A percentile compares a stretch with the other conserved stretches of the same genome.
Evolutionary conservation across 495 filamentous ascomycete species (phyloP).

Genomic region (Aspergillus baeticus): DNA sequence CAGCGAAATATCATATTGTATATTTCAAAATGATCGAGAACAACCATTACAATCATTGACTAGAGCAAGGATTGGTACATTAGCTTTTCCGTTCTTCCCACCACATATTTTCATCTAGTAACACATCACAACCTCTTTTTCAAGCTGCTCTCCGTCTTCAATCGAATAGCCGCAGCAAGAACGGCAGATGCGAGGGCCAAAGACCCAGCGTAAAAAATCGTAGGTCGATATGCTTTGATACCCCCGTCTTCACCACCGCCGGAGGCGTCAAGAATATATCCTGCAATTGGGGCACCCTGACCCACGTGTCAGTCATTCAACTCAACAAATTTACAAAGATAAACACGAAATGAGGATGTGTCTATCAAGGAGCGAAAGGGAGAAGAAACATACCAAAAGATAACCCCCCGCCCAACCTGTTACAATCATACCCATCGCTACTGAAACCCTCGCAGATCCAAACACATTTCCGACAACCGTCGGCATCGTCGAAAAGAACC

Average conservation of each 20-base stretch:
- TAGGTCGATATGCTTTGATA: constrained; percentile 51
- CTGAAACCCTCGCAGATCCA: constrained; percentile 50
- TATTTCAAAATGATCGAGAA: too few species aligned
- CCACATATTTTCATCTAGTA: too few species aligned
- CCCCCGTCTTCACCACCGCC: constrained; percentile 48
- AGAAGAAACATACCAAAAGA: constrained; percentile 41
- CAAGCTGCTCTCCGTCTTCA: constrained; percentile 2
- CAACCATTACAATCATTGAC: too few species aligned
- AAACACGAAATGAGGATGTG: background rate
- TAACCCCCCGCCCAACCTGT: constrained; percentile 61
- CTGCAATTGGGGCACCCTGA: constrained; percentile 60
- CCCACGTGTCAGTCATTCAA: background rate
- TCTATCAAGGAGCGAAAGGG: background rate
- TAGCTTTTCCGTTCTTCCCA: too few species aligned
- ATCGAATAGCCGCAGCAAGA: background rate
- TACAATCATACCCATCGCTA: constrained; percentile 61
- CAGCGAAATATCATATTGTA: too few species aligned
- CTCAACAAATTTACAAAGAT: constrained; percentile 5
- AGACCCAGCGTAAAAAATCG: constrained; percentile 56
- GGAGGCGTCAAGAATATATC: constrained; percentile 53
- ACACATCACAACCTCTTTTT: background rate
- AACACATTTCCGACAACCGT: constrained; percentile 60
- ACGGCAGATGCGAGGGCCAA: constrained; percentile 23
- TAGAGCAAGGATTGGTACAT: too few species aligned
- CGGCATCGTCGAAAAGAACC: constrained; percentile 59